Percentiles rank a stretch among this genome's conserved stretches.
Evolutionary conservation across 768 basidiomycete species (phyloP).

Genomic region (Lactarius trivialis): DNA sequence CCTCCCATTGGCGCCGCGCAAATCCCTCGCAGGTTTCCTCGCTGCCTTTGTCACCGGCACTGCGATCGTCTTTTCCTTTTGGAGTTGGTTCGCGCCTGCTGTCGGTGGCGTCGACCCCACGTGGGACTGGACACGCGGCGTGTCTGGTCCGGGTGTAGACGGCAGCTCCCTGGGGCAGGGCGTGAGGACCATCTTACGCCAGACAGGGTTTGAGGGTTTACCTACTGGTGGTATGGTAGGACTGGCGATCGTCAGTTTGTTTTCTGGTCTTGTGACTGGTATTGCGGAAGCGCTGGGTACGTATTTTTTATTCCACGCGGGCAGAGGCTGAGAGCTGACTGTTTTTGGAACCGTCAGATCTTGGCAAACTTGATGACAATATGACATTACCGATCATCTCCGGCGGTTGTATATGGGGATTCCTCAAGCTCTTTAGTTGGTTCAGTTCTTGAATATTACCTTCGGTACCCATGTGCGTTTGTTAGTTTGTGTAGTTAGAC

Average conservation of each 20-base stretch:
- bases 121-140: slow-evolving; percentile 55
- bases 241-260: slow-evolving; percentile 47
- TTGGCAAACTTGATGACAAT: slow-evolving; percentile 84
- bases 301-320: slow-evolving; percentile 27
- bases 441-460: slow-evolving; percentile 24
- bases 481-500: slow-evolving; percentile 2
- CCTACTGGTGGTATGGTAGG: slow-evolving; percentile 41
- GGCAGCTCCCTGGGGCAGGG: slow-evolving; percentile 21
- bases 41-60: slow-evolving; percentile 73
- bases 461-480: background rate
- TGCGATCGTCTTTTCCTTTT: slow-evolving; percentile 60
- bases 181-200: slow-evolving; percentile 28
- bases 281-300: slow-evolving; percentile 85
- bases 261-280: slow-evolving; percentile 74
- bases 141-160: slow-evolving; percentile 29
- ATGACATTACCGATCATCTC: slow-evolving; percentile 84
- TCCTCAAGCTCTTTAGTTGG: slow-evolving; percentile 39
- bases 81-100: slow-evolving; percentile 53
- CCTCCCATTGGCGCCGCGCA: slow-evolving; percentile 72
- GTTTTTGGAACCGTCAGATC: slow-evolving; percentile 41
- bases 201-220: slow-evolving; percentile 20
- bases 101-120: slow-evolving; percentile 35
- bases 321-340: background rate
- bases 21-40: slow-evolving; percentile 78
- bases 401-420: slow-evolving; percentile 61